These are phyloP conservation scores for Mortierella sp. DNA, from an alignment of 371 early-diverging fungal genomes.

Conservation along the genomic window DNA sequence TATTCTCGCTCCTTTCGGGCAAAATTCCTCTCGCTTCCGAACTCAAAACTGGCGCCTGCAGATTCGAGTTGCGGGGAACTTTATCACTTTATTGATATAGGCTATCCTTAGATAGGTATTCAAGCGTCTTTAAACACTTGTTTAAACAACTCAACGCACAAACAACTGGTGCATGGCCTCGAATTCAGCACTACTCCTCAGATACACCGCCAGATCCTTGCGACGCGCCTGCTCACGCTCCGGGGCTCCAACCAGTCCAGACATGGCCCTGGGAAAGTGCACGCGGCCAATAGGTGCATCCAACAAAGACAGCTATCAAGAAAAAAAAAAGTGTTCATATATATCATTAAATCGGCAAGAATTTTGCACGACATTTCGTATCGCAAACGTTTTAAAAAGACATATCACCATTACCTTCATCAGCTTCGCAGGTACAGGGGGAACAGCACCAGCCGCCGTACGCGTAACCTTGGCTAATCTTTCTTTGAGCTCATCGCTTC, in stretches of 20 bases:
- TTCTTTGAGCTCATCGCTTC: constrained; percentile 68
- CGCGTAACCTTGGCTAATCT: constrained; percentile 53
- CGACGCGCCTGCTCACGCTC: constrained; percentile 15
- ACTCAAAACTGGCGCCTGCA: neutral
- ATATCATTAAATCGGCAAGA: no score
- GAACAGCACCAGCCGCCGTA: neutral
- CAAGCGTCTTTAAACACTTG: no score
- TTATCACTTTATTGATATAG: constrained; percentile 12
- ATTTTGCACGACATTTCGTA: no score
- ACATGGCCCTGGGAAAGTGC: constrained; percentile 32
- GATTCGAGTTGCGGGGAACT: constrained; percentile 37
- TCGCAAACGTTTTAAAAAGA: no score
- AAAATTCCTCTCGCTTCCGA: no score
- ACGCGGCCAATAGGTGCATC: constrained; percentile 49
- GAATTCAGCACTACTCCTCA: constrained; percentile 40
- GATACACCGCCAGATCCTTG: constrained; percentile 47
- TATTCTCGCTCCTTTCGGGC: no score
- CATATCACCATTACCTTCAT: constrained; percentile 54
- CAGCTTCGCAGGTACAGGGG: constrained; percentile 23
- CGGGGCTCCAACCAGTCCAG: constrained; percentile 28
- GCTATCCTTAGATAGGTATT: no score
- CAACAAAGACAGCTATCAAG: constrained; percentile 31
- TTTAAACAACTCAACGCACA: constrained; percentile 33
- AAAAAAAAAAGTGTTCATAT: no score
- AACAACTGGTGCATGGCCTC: constrained; percentile 53